phyloP scores from a whole-genome alignment of 1,139 yeast genomes.

The Hyphopichia burtonii region DNA sequence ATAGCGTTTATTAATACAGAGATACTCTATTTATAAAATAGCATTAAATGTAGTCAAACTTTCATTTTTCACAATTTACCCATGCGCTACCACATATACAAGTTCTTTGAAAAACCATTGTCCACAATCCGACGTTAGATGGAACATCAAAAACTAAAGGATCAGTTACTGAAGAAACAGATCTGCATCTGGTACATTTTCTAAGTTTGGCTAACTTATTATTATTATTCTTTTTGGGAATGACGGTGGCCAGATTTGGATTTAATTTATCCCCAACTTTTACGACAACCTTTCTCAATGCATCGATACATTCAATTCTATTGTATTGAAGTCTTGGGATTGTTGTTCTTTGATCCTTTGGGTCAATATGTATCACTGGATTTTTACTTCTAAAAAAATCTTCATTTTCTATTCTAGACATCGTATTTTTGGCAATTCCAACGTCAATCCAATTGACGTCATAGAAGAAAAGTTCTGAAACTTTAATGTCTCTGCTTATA shows the following conservation, averaged over 20 bases:
- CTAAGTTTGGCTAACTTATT: constrained; percentile 24
- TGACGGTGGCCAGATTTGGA: constrained; percentile 16
- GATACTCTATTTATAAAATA: background rate
- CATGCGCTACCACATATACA: constrained; percentile 84
- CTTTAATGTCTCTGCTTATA: constrained; percentile 39
- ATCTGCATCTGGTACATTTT: constrained; percentile 68
- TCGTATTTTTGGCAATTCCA: constrained; percentile 23
- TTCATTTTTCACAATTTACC: constrained; percentile 34
- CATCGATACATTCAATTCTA: constrained; percentile 36
- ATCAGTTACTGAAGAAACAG: constrained; percentile 53
- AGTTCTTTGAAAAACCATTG: constrained; percentile 69
- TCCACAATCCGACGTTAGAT: constrained; percentile 55
- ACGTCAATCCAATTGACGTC: constrained; percentile 71
- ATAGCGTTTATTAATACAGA: background rate
- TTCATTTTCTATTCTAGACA: background rate
- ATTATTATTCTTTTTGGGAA: constrained; percentile 13
- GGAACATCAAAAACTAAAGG: constrained; percentile 40
- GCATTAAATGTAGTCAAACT: background rate
- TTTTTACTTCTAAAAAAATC: background rate
- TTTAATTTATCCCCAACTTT: constrained; percentile 17
- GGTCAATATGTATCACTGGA: constrained; percentile 7
- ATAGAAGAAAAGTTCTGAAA: constrained; percentile 59
- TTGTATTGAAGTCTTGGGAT: constrained; percentile 23
- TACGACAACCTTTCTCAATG: constrained; percentile 42
- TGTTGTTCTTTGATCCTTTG: constrained; percentile 8